Conservation (phyloP, 108 stramenopile species). For the Craspedostauros australis region DNA sequence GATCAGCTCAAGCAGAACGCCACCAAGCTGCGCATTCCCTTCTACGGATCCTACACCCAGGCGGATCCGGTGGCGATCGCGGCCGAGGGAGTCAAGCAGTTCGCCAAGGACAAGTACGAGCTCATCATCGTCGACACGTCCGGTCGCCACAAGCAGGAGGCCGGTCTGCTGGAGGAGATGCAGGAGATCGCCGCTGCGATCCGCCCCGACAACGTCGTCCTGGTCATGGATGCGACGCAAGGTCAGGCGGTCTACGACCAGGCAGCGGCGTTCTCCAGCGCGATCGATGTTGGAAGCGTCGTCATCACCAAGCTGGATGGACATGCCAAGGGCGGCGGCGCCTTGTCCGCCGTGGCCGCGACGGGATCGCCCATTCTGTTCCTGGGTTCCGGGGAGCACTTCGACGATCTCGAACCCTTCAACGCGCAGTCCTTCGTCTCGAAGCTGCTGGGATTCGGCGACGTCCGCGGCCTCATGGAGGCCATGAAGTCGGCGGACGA, state of each 20-base stretch:
- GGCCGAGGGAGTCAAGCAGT: constrained; percentile 93
- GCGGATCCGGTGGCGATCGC: constrained; percentile 95
- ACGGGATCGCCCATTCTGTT: constrained; percentile 95
- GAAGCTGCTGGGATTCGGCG: constrained; percentile 85
- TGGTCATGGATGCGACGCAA: constrained; percentile 98
- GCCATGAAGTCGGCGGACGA: constrained; percentile 74
- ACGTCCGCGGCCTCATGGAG: constrained; percentile 76
- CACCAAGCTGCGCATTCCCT: constrained; percentile 91
- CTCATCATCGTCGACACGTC: constrained; percentile 97
- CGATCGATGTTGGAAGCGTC: constrained; percentile 90
- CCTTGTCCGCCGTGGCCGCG: constrained; percentile 92
- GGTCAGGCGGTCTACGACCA: constrained; percentile 97
- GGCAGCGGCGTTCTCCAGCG: constrained; percentile 87
- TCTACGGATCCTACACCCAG: constrained; percentile 92
- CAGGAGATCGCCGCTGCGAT: constrained; percentile 90
- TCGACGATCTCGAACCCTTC: constrained; percentile 96
- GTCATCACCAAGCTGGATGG: constrained; percentile 98
- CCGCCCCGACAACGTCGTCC: constrained; percentile 86
- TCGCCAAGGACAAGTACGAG: constrained; percentile 88
- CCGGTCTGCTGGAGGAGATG: constrained; percentile 96
- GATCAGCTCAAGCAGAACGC: constrained; percentile 99
- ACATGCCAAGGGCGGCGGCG: constrained; percentile 99
- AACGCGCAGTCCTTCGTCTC: constrained; percentile 90
- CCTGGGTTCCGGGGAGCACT: constrained; percentile 94
- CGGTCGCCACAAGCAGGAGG: constrained; percentile 94